Evolutionary conservation across 805 yeast genomes (phyloP).

Genomic region (Cyberlindnera euphorbiiphila): DNA sequence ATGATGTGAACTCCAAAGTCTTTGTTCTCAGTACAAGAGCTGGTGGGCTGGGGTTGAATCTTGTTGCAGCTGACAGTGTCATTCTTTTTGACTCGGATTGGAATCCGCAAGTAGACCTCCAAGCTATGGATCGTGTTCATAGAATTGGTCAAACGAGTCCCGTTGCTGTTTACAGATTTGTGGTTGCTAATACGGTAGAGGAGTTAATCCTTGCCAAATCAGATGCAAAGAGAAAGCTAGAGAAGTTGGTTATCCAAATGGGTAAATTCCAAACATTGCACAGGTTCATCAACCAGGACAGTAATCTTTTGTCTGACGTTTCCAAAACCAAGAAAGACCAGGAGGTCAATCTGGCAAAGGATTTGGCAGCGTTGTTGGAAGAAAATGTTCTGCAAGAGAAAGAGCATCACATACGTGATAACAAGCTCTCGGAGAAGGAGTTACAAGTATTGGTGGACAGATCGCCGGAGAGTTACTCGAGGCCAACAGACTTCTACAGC

Average conservation of each 20-base stretch:
- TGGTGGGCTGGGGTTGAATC: conserved; percentile 90
- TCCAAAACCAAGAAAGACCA: too few species aligned
- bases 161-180: conserved; percentile 74
- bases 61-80: conserved; percentile 86
- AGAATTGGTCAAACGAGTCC: conserved; percentile 88
- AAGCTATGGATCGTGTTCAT: conserved; percentile 94
- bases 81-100: conserved; percentile 90
- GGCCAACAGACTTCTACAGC: conserved; percentile 22
- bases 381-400: conserved; percentile 38
- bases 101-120: conserved; percentile 96
- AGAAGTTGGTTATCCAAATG: conserved; percentile 66
- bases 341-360: conserved; percentile 35
- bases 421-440: conserved; percentile 33
- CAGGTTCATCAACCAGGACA: conserved; percentile 33
- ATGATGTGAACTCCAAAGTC: conserved; percentile 37
- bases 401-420: conserved; percentile 26
- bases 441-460: conserved; percentile 49
- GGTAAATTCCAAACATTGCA: conserved; percentile 50
- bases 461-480: conserved; percentile 38
- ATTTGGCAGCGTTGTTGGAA: conserved; percentile 38
- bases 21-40: conserved; percentile 88
- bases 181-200: conserved; percentile 77
- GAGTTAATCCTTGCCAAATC: conserved; percentile 77
- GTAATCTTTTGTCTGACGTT: conserved; percentile 19
- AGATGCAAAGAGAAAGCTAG: conserved; percentile 73